Evolutionary conservation across 495 filamentous ascomycete genomes (phyloP), one percentile per base, ranked within the genome.

Genomic region (Bombardia bombarda): DNA sequence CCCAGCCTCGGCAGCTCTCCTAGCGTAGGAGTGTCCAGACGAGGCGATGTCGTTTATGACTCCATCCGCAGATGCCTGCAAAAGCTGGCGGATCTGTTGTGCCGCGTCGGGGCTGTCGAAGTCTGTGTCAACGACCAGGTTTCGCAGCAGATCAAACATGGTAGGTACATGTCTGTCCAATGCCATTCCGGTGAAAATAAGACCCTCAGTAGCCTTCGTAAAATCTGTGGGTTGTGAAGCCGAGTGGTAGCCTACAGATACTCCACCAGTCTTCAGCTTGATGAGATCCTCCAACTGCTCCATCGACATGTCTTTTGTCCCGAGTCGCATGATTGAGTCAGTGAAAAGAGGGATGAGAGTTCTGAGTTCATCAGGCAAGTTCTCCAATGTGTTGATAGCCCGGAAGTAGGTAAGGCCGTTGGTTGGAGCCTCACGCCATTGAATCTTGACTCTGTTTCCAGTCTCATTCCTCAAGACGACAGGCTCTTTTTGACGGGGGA

Each of bases 391-490:
- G 51, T 90, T 87, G 58, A 95, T 73, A 7, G 87, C 90, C 55
- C 87, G 82, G 66, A 98, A 95, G 61, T 98, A 98, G 2, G 93
- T 97, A 38, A 98, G 62, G 2, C 92, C 92, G 56, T 98, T 97
- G 1, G 92, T 98, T 24, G 84, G 85, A 12, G 90, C 87, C 57
- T 89, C 86, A 33, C 85, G 82, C 87, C 89, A 93, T 41, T 96
- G 85, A 21, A 95, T 77, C 25, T 83, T 80, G 18, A 82, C 73
- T 32, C 77, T 71, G 23, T 78, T 75, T 13, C 85, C 58, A n/a
- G 65, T 68, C 19, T 80, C 81, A 47, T 89, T 76, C 30, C 83
- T 74, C 22, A 95, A 54, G 36, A 78, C 63, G 38, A 84, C 81
- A 32, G 66, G 74, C 50, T 87, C 84, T 53, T 85, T 86, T 50